Evolutionary conservation across 306 rosid genomes (phyloP).

Genomic region (Trichosanthes cucumerina): DNA sequence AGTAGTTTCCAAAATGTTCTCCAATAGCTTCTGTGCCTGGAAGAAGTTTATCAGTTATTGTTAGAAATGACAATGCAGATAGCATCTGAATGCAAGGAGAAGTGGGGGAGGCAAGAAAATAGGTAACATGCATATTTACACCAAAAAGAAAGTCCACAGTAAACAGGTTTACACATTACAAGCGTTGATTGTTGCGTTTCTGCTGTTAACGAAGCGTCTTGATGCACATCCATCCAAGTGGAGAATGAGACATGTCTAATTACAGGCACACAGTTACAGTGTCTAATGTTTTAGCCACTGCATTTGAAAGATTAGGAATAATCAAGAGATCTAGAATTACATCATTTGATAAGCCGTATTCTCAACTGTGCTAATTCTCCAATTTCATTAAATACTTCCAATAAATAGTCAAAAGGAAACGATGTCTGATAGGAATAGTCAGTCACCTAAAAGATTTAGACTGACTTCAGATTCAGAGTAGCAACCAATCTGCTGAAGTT

Average conservation of each 20-base stretch:
- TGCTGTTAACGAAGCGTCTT: background rate
- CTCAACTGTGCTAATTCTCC: background rate
- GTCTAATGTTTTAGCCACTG: background rate
- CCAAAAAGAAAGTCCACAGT: background rate
- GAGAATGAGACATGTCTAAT: background rate
- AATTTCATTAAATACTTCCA: background rate
- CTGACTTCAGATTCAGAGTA: background rate
- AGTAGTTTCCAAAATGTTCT: constrained; percentile 51
- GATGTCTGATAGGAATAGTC: background rate
- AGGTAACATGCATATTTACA: background rate
- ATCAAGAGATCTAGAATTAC: background rate
- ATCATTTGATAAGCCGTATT: background rate
- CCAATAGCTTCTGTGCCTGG: constrained; percentile 76
- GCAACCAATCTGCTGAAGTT: background rate
- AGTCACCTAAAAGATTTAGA: background rate
- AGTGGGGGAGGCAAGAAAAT: background rate
- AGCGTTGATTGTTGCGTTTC: background rate
- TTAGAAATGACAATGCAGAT: background rate
- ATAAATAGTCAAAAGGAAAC: background rate
- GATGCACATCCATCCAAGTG: background rate
- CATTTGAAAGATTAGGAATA: background rate
- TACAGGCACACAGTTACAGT: background rate
- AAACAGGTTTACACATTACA: background rate
- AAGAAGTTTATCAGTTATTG: constrained; percentile 4
- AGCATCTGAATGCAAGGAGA: background rate